Evolutionary conservation across 2,329 filamentous ascomycete species (phyloP).

Genomic region (Thielaviopsis punctulata): DNA sequence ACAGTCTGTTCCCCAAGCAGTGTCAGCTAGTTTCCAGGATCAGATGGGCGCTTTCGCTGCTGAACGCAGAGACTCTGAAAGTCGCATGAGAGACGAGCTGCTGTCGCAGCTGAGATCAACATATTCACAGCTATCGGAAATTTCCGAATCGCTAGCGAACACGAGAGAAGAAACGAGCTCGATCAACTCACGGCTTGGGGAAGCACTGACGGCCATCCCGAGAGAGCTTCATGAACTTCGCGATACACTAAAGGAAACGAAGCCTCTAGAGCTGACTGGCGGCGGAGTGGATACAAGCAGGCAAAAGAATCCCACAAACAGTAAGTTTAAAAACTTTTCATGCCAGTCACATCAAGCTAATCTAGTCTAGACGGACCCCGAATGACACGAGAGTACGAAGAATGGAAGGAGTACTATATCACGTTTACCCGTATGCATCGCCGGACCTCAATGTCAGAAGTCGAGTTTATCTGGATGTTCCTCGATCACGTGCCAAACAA

Average conservation of each 20-base stretch:
- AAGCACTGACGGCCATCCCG: constrained; percentile 2
- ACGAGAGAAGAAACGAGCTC: constrained; percentile 3
- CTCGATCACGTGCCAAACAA: constrained; percentile 10
- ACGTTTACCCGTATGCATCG: constrained; percentile 9
- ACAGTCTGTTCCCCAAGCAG: background rate
- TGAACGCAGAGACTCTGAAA: background rate
- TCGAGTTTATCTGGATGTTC: constrained; percentile 11
- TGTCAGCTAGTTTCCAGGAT: background rate
- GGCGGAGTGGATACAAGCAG: background rate
- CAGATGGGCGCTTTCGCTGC: background rate
- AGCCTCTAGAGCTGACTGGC: background rate
- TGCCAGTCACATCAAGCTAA: background rate
- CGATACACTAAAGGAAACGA: constrained; percentile 5
- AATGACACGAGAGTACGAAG: constrained; percentile 7
- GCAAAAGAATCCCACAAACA: background rate
- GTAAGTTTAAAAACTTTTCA: background rate
- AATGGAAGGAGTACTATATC: constrained; percentile 11
- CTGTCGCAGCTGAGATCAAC: constrained; percentile 4
- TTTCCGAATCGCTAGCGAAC: constrained; percentile 2
- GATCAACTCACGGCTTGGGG: constrained; percentile 3
- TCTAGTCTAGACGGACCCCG: background rate
- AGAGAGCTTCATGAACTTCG: constrained; percentile 6
- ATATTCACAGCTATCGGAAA: background rate
- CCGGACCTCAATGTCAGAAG: constrained; percentile 6
- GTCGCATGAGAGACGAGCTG: constrained; percentile 6